Percentiles rank a stretch among this genome's conserved stretches.
Conservation (phyloP, 1,139 yeast species). For the Protomyces arabidopsidicola region DNA sequence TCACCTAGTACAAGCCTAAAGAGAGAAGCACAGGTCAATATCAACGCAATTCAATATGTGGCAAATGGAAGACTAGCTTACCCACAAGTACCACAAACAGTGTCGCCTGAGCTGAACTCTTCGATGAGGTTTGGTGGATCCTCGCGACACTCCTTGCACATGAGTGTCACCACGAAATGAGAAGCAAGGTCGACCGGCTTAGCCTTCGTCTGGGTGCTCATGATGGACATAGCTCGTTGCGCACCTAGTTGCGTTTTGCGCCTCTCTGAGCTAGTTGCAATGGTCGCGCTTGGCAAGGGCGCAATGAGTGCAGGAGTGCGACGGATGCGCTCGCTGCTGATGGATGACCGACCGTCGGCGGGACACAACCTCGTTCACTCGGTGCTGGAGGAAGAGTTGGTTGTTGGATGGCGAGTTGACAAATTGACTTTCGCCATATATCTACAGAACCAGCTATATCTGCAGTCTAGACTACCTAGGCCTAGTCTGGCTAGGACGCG, state of each 20-base stretch:
- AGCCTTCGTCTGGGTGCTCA: slow-evolving; percentile 7
- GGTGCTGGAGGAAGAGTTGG: background rate
- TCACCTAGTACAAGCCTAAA: slow-evolving; percentile 69
- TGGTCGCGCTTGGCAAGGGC: background rate
- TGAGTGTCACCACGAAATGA: slow-evolving; percentile 76
- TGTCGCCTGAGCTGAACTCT: slow-evolving; percentile 94
- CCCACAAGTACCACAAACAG: slow-evolving; percentile 96
- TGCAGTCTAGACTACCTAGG: too few relatives aligned
- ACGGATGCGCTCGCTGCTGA: background rate
- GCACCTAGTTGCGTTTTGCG: background rate
- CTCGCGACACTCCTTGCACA: slow-evolving; percentile 94
- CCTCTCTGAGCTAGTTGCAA: too few relatives aligned
- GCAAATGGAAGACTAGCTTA: slow-evolving; percentile 1
- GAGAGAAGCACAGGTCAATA: background rate
- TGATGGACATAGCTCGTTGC: slow-evolving; percentile 10
- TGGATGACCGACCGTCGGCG: slow-evolving; percentile 3
- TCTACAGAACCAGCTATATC: too few relatives aligned
- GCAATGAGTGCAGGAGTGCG: background rate
- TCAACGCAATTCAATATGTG: background rate
- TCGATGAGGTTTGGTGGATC: slow-evolving; percentile 94
- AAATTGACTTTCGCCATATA: too few relatives aligned
- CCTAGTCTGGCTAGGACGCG: too few relatives aligned
- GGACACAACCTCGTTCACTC: background rate
- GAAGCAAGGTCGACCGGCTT: slow-evolving; percentile 21
- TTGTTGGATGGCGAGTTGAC: background rate